Conservation (phyloP, 345 rosid species). For the Garcia nutans region DNA sequence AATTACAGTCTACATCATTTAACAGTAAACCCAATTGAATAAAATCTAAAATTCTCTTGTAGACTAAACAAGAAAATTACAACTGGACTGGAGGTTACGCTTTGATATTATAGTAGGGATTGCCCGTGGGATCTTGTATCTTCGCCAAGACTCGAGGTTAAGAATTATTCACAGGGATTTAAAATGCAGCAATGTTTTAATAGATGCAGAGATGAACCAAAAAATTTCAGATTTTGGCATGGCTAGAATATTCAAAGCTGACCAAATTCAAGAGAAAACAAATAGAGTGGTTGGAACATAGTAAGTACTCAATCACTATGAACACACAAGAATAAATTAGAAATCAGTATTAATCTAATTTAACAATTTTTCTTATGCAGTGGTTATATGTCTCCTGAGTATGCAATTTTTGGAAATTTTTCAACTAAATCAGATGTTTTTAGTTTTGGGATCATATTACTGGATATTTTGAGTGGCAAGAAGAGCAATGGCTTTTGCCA, state of each 20-base stretch:
- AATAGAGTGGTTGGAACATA: neutral
- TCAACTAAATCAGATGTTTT: slow-evolving; percentile 35
- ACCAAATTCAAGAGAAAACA: neutral
- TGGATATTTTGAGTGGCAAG: slow-evolving; percentile 43
- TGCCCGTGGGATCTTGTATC: slow-evolving; percentile 6
- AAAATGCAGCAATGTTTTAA: neutral
- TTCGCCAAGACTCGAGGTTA: slow-evolving; percentile 6
- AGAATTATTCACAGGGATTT: slow-evolving; percentile 3
- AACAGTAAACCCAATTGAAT: neutral
- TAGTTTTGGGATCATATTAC: neutral
- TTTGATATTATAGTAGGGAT: neutral
- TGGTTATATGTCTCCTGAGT: slow-evolving; percentile 38
- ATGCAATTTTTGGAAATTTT: slow-evolving; percentile 42
- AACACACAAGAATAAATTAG: too few relatives aligned
- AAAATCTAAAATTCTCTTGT: neutral
- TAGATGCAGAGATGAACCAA: neutral
- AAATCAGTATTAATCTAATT: too few relatives aligned
- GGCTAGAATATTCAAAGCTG: neutral
- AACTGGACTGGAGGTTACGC: neutral
- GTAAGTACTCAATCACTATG: neutral
- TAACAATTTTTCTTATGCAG: neutral
- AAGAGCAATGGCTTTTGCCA: slow-evolving; percentile 29
- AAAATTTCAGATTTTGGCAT: neutral
- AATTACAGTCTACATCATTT: neutral
- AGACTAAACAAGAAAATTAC: neutral